Base-by-base conservation (phyloP, 176 grass and related monocot species). In the Dendrocalamus sinicus region DNA sequence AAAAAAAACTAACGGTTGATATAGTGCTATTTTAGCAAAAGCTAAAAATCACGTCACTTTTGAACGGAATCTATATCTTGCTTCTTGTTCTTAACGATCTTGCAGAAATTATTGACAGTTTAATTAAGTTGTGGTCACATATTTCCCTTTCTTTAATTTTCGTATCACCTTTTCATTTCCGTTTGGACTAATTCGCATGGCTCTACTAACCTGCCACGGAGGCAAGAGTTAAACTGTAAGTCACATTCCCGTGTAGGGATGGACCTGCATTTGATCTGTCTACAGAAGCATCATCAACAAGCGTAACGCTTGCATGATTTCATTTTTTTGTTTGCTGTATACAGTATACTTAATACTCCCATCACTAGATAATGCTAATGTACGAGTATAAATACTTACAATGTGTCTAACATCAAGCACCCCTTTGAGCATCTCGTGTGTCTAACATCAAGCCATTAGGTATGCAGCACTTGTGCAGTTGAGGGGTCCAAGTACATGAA, bases 191-290 rank as follows among this genome's bases (percentile, higher is more conserved):
- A 74, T 37, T 28, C 37, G 26, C 57, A 52, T 74, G 55, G 7
- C 58, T 65, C 58, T 41, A 8, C 52, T 60, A 28, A 50, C 23
- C 41, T 37, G 82, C 32, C 82, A 84, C 82, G 20, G 28, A 23
- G 32, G 30, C 22, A 39, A 58, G 66, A 65, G 64, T 39, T 68
- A 63, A 72, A 53, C 30, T 12, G n/a, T 12, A 66, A 11, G 82
- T 84, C 46, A 13, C 82, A 75, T 43, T 67, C 47, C 72, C 32
- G 59, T 84, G 82, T 55, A 40, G 44, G 32, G 32, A 35, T 35
- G 41, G 3, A 63, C 8, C 43, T 14, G 19, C 28, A 35, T 50
- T 51, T 65, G 26, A 74, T 63, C 57, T 19, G 12, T 39, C 37
- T 12, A 45, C 24, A 43, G 24, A 3, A 62, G 32, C 32, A 22